phyloP scores from a whole-genome alignment of 192 early-diverging fungal genomes.

The Entomortierella chlamydospora region DNA sequence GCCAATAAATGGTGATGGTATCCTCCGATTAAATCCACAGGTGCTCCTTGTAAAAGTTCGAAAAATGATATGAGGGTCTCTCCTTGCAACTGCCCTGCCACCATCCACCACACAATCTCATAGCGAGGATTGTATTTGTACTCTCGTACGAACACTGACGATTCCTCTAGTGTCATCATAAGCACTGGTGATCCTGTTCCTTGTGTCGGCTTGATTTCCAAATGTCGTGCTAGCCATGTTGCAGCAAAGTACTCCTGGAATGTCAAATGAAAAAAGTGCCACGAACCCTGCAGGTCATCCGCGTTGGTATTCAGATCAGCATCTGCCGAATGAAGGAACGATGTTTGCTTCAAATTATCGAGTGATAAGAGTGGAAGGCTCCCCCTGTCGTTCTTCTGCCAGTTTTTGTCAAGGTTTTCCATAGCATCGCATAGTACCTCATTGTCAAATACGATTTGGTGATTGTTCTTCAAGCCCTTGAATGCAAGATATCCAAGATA shows the following conservation, averaged over 20 bases:
- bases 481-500: slow-evolving; percentile 28
- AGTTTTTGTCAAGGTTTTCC: too few relatives aligned
- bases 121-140: slow-evolving; percentile 27
- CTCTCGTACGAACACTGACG: slow-evolving; percentile 5
- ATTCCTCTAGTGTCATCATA: too few relatives aligned
- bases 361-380: neutral
- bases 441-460: slow-evolving; percentile 20
- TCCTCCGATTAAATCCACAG: slow-evolving; percentile 25
- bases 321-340: slow-evolving; percentile 30
- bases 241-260: slow-evolving; percentile 42
- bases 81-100: slow-evolving; percentile 22
- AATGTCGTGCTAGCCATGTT: slow-evolving; percentile 16
- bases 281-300: neutral
- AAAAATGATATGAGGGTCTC: slow-evolving; percentile 10
- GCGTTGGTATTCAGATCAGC: neutral
- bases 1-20: slow-evolving; percentile 23
- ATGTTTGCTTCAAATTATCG: slow-evolving; percentile 4
- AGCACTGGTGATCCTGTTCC: too few relatives aligned
- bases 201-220: neutral
- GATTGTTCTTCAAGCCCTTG: slow-evolving; percentile 21
- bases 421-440: neutral
- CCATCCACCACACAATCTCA: slow-evolving; percentile 46
- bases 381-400: too few relatives aligned
- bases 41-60: slow-evolving; percentile 15
- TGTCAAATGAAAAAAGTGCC: slow-evolving; percentile 30